Conservation (phyloP, 805 yeast genomes). For the Ogataea paraovalis region DNA sequence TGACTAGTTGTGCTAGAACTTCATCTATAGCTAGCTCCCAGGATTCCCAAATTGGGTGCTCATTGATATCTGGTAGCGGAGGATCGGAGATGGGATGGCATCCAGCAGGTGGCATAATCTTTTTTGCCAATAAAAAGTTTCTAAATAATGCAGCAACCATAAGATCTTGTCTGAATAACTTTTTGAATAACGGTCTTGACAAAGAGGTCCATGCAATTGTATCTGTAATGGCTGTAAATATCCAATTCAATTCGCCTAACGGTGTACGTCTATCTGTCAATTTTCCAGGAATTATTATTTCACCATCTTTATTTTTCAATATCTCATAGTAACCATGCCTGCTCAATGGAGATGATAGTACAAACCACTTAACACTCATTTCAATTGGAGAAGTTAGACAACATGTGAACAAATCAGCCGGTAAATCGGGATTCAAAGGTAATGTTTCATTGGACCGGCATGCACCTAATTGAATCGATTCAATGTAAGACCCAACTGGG, state of each 20-base stretch:
- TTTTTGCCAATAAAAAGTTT: slow-evolving; percentile 84
- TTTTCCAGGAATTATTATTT: slow-evolving; percentile 80
- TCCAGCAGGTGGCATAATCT: slow-evolving; percentile 89
- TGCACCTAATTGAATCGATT: slow-evolving; percentile 91
- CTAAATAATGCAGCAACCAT: slow-evolving; percentile 96
- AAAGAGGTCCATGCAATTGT: slow-evolving; percentile 96
- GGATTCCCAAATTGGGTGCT: slow-evolving; percentile 94
- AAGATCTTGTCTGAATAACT: slow-evolving; percentile 88
- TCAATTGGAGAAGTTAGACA: slow-evolving; percentile 95
- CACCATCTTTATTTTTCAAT: slow-evolving; percentile 46
- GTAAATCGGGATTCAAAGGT: slow-evolving; percentile 91
- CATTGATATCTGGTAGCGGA: slow-evolving; percentile 77
- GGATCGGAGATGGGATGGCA: slow-evolving; percentile 96
- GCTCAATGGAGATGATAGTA: slow-evolving; percentile 72
- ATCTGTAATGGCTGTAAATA: slow-evolving; percentile 95
- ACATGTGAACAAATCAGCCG: slow-evolving; percentile 94
- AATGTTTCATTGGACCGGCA: slow-evolving; percentile 80
- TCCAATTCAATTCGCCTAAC: slow-evolving; percentile 94
- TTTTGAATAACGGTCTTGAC: slow-evolving; percentile 82
- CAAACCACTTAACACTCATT: slow-evolving; percentile 86
- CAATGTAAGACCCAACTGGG: slow-evolving; percentile 67
- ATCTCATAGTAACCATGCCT: slow-evolving; percentile 45
- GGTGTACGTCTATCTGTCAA: slow-evolving; percentile 93
- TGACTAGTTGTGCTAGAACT: slow-evolving; percentile 69
- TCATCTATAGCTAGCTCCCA: slow-evolving; percentile 98